Conservation (phyloP, 768 basidiomycete genomes). For the Daedaleopsis sinensis region DNA sequence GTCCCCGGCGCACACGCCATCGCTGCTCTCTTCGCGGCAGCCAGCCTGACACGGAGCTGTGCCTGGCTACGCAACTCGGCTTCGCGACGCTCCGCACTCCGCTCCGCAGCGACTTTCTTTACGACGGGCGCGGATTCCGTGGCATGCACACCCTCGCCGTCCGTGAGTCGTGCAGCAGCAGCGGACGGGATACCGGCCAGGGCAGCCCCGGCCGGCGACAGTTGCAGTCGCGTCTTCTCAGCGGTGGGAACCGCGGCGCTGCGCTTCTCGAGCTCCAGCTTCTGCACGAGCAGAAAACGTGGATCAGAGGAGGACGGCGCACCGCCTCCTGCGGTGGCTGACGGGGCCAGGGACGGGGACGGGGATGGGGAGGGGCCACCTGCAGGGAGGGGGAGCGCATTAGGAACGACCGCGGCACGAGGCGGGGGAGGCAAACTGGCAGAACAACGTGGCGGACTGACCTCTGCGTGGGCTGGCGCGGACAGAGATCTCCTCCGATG, state of each 20-base stretch:
- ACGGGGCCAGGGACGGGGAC: background rate
- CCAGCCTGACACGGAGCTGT: slow-evolving; percentile 50
- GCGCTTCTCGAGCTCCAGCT: slow-evolving; percentile 23
- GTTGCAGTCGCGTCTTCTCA: slow-evolving; percentile 18
- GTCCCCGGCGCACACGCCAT: slow-evolving; percentile 4
- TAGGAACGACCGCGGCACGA: background rate
- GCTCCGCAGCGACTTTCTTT: slow-evolving; percentile 11
- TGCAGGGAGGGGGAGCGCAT: background rate
- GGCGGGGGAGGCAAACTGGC: slow-evolving; percentile 5
- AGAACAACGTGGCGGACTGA: background rate
- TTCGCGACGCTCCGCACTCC: slow-evolving; percentile 37
- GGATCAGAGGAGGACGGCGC: slow-evolving; percentile 11
- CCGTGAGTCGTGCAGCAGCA: slow-evolving; percentile 16
- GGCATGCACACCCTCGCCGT: background rate
- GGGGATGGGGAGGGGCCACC: background rate
- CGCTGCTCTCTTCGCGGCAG: slow-evolving; percentile 42
- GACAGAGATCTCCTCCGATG: slow-evolving; percentile 6
- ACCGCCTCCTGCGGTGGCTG: background rate
- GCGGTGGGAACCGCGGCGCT: slow-evolving; percentile 16
- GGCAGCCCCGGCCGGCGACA: slow-evolving; percentile 3
- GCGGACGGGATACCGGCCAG: background rate
- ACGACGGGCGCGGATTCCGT: background rate
- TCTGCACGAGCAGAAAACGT: slow-evolving; percentile 24
- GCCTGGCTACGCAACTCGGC: slow-evolving; percentile 50
- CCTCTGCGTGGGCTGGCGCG: background rate